These are phyloP conservation scores for Aphanomyces stellatus DNA, from an alignment of 352 stramenopile species.

Conservation along the genomic window DNA sequence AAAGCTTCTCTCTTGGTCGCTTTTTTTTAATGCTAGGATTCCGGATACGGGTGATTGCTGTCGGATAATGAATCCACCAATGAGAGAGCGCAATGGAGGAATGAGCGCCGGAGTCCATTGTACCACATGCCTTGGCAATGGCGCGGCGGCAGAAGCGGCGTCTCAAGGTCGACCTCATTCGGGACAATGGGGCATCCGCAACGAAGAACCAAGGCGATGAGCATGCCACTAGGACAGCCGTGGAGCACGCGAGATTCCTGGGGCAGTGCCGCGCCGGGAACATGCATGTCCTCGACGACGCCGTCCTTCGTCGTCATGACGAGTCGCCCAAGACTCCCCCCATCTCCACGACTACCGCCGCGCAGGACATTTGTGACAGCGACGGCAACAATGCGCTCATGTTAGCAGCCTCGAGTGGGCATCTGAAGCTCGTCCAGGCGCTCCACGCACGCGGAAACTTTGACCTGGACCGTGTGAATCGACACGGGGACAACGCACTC, in stretches of 20 bases:
- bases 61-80: slow-evolving; percentile 1
- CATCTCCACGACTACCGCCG: not conserved
- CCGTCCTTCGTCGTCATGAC: not conserved
- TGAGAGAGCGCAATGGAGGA: not conserved
- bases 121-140: not conserved
- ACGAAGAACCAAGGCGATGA: too few relatives aligned
- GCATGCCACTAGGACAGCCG: too few relatives aligned
- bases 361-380: not conserved
- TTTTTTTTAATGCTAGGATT: not conserved
- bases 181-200: too few relatives aligned
- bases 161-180: not conserved
- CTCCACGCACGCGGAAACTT: not conserved
- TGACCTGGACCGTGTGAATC: slow-evolving; percentile 1
- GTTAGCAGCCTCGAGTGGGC: not conserved
- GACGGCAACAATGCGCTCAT: slow-evolving; percentile 11
- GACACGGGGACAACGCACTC: slow-evolving; percentile 6
- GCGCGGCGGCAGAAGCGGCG: not conserved
- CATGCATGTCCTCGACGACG: not conserved
- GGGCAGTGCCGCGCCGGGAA: not conserved
- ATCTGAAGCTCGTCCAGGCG: not conserved
- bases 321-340: not conserved
- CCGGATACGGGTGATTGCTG: not conserved
- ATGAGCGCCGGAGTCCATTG: not conserved
- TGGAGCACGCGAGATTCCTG: not conserved
- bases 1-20: too few relatives aligned